Evolutionary conservation across 345 rosid genomes (phyloP), one percentile per base, ranked within the genome.

Genomic region (Bruguiera sexangula): DNA sequence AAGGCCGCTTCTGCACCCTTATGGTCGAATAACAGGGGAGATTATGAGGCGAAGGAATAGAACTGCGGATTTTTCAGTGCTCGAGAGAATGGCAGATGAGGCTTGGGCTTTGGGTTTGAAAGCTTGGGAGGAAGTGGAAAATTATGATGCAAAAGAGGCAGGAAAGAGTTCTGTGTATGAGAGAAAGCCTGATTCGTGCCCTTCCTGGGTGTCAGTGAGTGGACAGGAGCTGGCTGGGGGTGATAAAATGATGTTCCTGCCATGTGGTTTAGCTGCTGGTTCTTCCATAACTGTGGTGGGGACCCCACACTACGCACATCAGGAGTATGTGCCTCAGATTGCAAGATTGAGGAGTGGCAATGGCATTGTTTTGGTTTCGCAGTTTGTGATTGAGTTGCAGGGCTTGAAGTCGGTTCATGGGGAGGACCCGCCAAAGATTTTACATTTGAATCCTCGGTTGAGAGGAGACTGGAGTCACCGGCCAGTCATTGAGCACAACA

Each of bases 401-500:
- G 97, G 99, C 50, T 67, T 95, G 70, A 90, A 92, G 84, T 82
- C 89, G 0, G 99, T 90, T 37, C 97, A 88, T 69, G 99, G 92
- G 61, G 99, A 95, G 83, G 96, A 88, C 76, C 97, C 97, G 0
- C 99, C 99, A 15, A 95, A 85, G 83, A 92, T 95, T 83, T 80
- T 95, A 67, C 99, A 95, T 82, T 74, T 95, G 74, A 95, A 95
- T 78, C 99, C 99, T 72, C 83, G 99, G 67, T 60, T 95, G 63
- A 92, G 75, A 77, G 99, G 99, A 70, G 99, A 95, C 81, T 95
- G 99, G 99, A 95, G 83, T 75, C 86, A 63, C 27, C 74, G 60
- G 34, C 94, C 99, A 0, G 94, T 95, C 62, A 90, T 95, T 82
- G 99, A 95, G 79, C 99, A 95, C 64, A 95, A 95, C 77, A 92